Evolutionary conservation across 768 basidiomycete species (phyloP).

Genomic region (Termitomyces sp.): DNA sequence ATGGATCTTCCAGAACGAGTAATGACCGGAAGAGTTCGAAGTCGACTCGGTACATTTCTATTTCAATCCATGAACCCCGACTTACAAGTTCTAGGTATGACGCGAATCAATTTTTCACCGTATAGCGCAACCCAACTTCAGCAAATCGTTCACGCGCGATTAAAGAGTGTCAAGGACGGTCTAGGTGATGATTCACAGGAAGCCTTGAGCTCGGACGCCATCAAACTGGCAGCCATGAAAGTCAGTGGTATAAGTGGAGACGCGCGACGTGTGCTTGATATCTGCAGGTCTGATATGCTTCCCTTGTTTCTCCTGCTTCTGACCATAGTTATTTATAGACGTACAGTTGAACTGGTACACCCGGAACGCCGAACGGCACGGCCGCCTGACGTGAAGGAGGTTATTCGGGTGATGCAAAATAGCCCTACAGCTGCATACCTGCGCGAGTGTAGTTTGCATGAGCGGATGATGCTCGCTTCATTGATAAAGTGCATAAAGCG

Average conservation of each 20-base stretch:
- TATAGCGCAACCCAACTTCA: conserved; percentile 76
- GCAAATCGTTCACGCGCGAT: conserved; percentile 80
- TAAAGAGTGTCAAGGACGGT: conserved; percentile 52
- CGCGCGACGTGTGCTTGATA: conserved; percentile 87
- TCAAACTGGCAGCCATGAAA: conserved; percentile 77
- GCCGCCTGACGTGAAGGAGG: conserved; percentile 68
- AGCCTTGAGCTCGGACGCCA: conserved; percentile 62
- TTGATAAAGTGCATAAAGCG: conserved; percentile 76
- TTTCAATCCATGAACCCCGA: background rate
- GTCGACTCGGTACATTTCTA: conserved; percentile 64
- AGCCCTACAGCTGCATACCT: conserved; percentile 85
- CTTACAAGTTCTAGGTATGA: conserved; percentile 56
- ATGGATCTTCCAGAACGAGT: conserved; percentile 96
- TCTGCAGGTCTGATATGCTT: conserved; percentile 64
- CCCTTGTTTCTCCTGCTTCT: background rate
- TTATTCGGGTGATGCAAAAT: conserved; percentile 83
- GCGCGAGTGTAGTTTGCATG: conserved; percentile 78
- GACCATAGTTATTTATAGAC: conserved; percentile 31
- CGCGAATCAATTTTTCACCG: conserved; percentile 87
- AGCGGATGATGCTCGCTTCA: conserved; percentile 82
- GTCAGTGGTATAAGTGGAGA: conserved; percentile 82
- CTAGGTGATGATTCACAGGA: conserved; percentile 41
- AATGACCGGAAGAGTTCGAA: conserved; percentile 87
- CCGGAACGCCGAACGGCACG: conserved; percentile 45
- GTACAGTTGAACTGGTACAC: conserved; percentile 77